phyloP scores from a whole-genome alignment of 768 basidiomycete genomes.

The Tylopilus cervinicoccineus region DNA sequence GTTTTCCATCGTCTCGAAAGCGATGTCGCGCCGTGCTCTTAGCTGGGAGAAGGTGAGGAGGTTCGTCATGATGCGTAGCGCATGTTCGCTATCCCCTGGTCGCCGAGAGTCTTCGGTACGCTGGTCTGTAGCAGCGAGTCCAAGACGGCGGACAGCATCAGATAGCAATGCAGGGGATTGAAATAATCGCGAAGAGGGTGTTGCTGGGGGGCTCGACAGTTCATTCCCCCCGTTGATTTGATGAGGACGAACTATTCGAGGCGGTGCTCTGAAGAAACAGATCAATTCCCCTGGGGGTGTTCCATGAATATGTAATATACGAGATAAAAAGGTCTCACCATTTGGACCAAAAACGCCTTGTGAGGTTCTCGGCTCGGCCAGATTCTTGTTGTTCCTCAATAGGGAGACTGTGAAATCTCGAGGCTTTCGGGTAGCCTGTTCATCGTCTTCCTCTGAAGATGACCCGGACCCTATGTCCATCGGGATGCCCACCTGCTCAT shows the following conservation, averaged over 20 bases:
- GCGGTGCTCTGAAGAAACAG: slow-evolving; percentile 79
- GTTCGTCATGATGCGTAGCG: slow-evolving; percentile 76
- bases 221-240: slow-evolving; percentile 33
- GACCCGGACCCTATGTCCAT: slow-evolving; percentile 52
- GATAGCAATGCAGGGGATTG: slow-evolving; percentile 69
- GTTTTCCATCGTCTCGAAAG: slow-evolving; percentile 40
- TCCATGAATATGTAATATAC: slow-evolving; percentile 1
- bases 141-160: slow-evolving; percentile 67
- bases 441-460: slow-evolving; percentile 68
- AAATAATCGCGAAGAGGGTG: slow-evolving; percentile 32
- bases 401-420: slow-evolving; percentile 53
- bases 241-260: slow-evolving; percentile 61
- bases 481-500: slow-evolving; percentile 40
- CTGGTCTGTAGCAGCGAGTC: slow-evolving; percentile 58
- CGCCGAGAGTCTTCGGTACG: slow-evolving; percentile 39
- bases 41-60: slow-evolving; percentile 58
- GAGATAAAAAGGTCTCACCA: slow-evolving; percentile 42
- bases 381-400: slow-evolving; percentile 65
- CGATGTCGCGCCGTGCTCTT: slow-evolving; percentile 34
- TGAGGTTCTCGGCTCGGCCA: slow-evolving; percentile 80
- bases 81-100: slow-evolving; percentile 51
- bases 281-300: slow-evolving; percentile 69
- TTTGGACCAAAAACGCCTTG: slow-evolving; percentile 89
- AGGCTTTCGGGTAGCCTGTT: slow-evolving; percentile 32
- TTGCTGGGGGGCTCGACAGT: slow-evolving; percentile 47